These are phyloP conservation scores for Diatrype stigma DNA, from an alignment of 2,329 filamentous ascomycete genomes.

Conservation along the genomic window DNA sequence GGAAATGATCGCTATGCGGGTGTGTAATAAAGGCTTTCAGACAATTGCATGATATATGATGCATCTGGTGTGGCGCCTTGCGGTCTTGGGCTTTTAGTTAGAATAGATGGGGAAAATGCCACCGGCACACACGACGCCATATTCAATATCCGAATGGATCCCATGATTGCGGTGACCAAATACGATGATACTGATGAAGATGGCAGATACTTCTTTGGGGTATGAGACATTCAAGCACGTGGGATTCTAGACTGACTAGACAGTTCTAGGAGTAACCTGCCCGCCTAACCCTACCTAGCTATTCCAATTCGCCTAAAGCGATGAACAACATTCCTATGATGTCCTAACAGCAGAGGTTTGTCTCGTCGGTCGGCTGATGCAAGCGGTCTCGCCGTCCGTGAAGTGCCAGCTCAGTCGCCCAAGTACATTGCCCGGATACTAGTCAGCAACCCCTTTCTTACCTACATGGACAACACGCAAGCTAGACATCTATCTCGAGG, in stretches of 20 bases:
- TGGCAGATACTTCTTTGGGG: no score
- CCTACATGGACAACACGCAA: background rate
- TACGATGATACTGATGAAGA: no score
- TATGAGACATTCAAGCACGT: background rate
- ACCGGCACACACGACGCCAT: background rate
- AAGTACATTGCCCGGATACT: background rate
- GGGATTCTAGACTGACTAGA: background rate
- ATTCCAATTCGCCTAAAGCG: background rate
- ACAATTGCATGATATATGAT: slow-evolving; percentile 22
- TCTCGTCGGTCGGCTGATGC: background rate
- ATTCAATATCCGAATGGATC: no score
- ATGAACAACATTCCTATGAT: background rate
- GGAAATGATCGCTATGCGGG: background rate
- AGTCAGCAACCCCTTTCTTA: no score
- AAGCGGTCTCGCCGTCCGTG: background rate
- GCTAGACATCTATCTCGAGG: background rate
- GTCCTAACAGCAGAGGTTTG: background rate
- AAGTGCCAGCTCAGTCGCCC: background rate
- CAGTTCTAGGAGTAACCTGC: no score
- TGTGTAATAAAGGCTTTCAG: slow-evolving; percentile 5
- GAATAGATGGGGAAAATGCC: slow-evolving; percentile 6
- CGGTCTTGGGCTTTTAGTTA: slow-evolving; percentile 6
- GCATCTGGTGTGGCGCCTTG: slow-evolving; percentile 15
- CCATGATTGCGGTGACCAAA: no score
- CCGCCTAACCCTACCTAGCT: no score